phyloP scores from a whole-genome alignment of 2,329 filamentous ascomycete genomes.

The Plectosphaerella sp. region DNA sequence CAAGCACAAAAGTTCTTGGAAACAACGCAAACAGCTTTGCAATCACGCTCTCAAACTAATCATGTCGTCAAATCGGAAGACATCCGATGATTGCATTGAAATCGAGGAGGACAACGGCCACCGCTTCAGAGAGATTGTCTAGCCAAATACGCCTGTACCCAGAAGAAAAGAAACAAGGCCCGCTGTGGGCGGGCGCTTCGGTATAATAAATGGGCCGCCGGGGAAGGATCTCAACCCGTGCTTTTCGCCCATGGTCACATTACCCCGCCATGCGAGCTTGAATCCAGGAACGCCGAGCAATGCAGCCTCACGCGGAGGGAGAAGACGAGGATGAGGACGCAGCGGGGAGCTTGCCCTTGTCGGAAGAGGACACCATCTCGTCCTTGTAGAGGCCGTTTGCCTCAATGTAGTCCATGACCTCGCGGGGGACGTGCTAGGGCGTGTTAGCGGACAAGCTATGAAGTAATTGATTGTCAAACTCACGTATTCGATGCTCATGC shows the following conservation, averaged over 20 bases:
- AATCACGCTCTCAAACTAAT: no score
- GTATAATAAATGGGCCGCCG: no score
- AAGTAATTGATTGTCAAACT: constrained; percentile 65
- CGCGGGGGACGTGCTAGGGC: constrained; percentile 69
- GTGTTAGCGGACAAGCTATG: constrained; percentile 70
- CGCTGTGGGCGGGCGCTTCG: not conserved
- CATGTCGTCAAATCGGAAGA: no score
- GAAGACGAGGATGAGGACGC: not conserved
- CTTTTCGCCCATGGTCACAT: not conserved
- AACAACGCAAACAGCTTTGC: no score
- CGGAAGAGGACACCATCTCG: constrained; percentile 1
- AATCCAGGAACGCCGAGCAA: not conserved
- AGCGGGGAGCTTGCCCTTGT: not conserved
- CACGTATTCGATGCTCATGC: constrained; percentile 14
- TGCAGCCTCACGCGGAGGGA: not conserved
- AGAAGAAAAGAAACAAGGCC: not conserved
- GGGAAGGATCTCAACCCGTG: no score
- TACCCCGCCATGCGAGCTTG: not conserved
- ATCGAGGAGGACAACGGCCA: no score
- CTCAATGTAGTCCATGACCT: constrained; percentile 71
- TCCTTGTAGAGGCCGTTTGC: constrained; percentile 62
- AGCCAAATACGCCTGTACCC: not conserved
- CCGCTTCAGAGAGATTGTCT: not conserved
- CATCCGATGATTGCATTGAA: no score
- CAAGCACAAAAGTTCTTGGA: no score